phyloP scores from a whole-genome alignment of 345 rosid genomes.

The Stellera chamaejasme region DNA sequence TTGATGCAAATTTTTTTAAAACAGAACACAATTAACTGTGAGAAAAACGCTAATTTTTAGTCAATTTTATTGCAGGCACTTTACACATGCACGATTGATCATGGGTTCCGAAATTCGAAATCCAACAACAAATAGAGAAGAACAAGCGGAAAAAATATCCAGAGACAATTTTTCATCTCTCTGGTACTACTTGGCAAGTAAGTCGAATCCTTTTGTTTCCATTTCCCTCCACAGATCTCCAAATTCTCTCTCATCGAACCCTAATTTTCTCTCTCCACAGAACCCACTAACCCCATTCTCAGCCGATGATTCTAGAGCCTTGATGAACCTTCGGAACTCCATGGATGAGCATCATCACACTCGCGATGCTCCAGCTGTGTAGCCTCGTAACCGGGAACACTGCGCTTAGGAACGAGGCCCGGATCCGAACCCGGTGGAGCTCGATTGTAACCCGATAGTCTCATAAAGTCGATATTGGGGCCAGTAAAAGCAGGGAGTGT shows the following conservation, averaged over 20 bases:
- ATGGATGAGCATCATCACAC: conserved; percentile 17
- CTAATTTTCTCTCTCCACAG: conserved; percentile 6
- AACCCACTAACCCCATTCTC: conserved; percentile 5
- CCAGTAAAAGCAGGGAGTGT: conserved; percentile 9
- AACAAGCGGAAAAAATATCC: neutral
- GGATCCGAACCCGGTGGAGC: conserved; percentile 23
- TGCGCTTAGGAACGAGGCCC: conserved; percentile 17
- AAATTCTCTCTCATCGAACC: conserved; percentile 13
- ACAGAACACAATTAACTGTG: too few species aligned
- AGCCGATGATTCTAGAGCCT: conserved; percentile 31
- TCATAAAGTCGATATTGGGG: conserved; percentile 1
- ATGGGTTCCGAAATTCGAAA: neutral
- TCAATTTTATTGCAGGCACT: too few species aligned
- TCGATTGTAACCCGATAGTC: conserved; percentile 2
- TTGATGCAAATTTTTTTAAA: too few species aligned
- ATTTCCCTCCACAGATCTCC: conserved; percentile 39
- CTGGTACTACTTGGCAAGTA: neutral
- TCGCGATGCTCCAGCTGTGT: conserved; percentile 49
- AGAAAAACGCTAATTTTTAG: too few species aligned
- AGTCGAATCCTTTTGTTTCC: conserved; percentile 3
- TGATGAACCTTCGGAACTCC: conserved; percentile 17
- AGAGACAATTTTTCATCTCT: conserved; percentile 3
- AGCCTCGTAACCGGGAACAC: conserved; percentile 34
- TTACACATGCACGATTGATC: too few species aligned
- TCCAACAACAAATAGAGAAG: neutral